Conservation (phyloP, 2,329 filamentous ascomycete species). For the Magnaporthiopsis rhizophila region DNA sequence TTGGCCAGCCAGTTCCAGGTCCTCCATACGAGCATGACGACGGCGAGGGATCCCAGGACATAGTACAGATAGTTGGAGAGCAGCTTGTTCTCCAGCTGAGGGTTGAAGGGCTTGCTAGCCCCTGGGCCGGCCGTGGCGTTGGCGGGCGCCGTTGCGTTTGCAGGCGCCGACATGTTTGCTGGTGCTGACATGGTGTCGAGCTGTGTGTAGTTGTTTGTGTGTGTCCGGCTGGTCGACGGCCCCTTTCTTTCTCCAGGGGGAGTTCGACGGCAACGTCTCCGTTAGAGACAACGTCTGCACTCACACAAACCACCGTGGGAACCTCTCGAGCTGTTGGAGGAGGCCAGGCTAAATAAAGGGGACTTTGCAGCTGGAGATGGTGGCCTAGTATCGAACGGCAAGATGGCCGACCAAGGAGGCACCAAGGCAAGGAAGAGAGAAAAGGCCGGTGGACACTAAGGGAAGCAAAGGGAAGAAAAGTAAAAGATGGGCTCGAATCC, state of each 20-base stretch:
- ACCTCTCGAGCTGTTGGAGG: no score
- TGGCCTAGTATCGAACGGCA: background rate
- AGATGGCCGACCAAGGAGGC: background rate
- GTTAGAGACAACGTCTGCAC: background rate
- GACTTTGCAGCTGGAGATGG: background rate
- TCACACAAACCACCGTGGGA: background rate
- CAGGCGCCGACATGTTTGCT: background rate
- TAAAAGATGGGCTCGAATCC: no score
- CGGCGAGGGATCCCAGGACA: constrained; percentile 56
- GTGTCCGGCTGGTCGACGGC: background rate
- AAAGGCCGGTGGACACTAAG: background rate
- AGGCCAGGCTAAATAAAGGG: background rate
- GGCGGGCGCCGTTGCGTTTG: constrained; percentile 10
- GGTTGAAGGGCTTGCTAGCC: constrained; percentile 22
- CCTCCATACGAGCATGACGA: constrained; percentile 59
- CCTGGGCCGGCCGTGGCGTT: constrained; percentile 9
- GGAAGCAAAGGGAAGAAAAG: background rate
- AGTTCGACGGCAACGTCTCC: background rate
- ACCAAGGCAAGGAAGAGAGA: background rate
- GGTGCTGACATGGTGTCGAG: constrained; percentile 1
- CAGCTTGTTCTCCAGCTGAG: constrained; percentile 38
- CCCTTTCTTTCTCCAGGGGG: constrained; percentile 1
- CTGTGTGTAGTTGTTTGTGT: background rate
- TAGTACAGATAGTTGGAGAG: constrained; percentile 55
- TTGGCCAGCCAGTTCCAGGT: constrained; percentile 50